Evolutionary conservation across 2,329 filamentous ascomycete genomes (phyloP).

Genomic region (Aspergillus luchuensis): DNA sequence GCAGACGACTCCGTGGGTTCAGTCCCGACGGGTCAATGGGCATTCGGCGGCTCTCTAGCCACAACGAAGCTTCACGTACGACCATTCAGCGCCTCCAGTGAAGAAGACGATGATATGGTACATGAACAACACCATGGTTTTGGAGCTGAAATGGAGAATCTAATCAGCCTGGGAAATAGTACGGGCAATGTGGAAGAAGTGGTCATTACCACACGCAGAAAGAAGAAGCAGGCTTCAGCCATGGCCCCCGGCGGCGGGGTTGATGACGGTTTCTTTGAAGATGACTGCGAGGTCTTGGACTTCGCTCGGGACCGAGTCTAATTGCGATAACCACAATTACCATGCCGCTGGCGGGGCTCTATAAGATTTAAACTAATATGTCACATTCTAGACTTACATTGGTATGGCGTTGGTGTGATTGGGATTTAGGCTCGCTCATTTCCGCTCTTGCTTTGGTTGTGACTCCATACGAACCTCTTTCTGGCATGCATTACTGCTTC

Average conservation of each 20-base stretch:
- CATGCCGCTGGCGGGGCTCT: slow-evolving; percentile 8
- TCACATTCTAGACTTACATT: slow-evolving; percentile 27
- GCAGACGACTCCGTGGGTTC: slow-evolving; percentile 45
- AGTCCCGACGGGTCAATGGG: slow-evolving; percentile 47
- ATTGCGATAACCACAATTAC: slow-evolving; percentile 16
- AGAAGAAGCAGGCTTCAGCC: slow-evolving; percentile 52
- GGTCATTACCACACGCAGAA: slow-evolving; percentile 76
- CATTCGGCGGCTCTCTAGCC: slow-evolving; percentile 56
- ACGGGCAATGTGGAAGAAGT: slow-evolving; percentile 71
- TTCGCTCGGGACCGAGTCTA: slow-evolving; percentile 67
- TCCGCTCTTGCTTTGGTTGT: slow-evolving; percentile 3
- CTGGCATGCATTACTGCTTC: no score
- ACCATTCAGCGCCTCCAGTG: slow-evolving; percentile 45
- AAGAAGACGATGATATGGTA: slow-evolving; percentile 40
- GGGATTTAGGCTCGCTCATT: slow-evolving; percentile 9
- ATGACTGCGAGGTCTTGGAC: slow-evolving; percentile 88
- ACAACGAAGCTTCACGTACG: slow-evolving; percentile 51
- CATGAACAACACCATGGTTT: slow-evolving; percentile 32
- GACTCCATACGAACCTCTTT: background rate
- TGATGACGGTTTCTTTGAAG: slow-evolving; percentile 81
- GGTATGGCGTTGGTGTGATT: slow-evolving; percentile 21
- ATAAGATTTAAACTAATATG: slow-evolving; percentile 20
- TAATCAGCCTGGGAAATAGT: slow-evolving; percentile 54
- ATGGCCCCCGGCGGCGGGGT: slow-evolving; percentile 41
- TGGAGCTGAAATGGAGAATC: slow-evolving; percentile 50